Percentiles rank a stretch among this genome's conserved stretches.
Evolutionary conservation across 306 rosid genomes (phyloP).

Genomic region (Dryas alaskensis): DNA sequence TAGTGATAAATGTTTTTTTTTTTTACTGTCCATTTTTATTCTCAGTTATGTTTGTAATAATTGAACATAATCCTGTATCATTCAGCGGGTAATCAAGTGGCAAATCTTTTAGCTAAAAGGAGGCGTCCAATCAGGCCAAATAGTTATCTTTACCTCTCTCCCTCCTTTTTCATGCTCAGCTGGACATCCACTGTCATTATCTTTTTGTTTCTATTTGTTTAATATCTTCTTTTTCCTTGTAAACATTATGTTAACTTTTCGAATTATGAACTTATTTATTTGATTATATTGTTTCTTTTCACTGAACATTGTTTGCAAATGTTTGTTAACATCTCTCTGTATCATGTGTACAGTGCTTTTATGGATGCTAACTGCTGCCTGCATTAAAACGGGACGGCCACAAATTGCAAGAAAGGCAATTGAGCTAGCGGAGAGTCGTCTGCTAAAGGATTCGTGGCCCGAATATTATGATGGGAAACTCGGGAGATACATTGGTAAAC

Average conservation of each 20-base stretch:
- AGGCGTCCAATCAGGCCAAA: neutral
- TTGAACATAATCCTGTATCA: neutral
- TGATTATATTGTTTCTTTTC: neutral
- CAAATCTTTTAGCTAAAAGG: neutral
- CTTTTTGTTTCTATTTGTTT: neutral
- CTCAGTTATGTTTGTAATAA: neutral
- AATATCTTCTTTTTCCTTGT: neutral
- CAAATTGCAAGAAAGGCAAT: slow-evolving; percentile 85
- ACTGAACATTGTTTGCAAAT: neutral
- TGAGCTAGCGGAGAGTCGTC: slow-evolving; percentile 82
- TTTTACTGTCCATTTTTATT: neutral
- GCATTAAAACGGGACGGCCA: slow-evolving; percentile 85
- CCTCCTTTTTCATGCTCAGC: neutral
- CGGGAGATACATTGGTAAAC: slow-evolving; percentile 79
- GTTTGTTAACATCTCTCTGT: neutral
- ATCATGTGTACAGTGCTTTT: slow-evolving; percentile 62
- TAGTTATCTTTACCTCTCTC: neutral
- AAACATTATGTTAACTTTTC: neutral
- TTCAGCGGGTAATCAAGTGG: too few species aligned
- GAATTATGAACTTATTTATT: neutral
- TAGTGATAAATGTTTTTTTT: neutral
- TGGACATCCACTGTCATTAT: neutral
- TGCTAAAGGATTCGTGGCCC: slow-evolving; percentile 87
- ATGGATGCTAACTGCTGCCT: slow-evolving; percentile 88
- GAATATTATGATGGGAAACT: slow-evolving; percentile 88